These are phyloP conservation scores for Stylosanthes scabra DNA, from an alignment of 331 rosid species.

Conservation along the genomic window DNA sequence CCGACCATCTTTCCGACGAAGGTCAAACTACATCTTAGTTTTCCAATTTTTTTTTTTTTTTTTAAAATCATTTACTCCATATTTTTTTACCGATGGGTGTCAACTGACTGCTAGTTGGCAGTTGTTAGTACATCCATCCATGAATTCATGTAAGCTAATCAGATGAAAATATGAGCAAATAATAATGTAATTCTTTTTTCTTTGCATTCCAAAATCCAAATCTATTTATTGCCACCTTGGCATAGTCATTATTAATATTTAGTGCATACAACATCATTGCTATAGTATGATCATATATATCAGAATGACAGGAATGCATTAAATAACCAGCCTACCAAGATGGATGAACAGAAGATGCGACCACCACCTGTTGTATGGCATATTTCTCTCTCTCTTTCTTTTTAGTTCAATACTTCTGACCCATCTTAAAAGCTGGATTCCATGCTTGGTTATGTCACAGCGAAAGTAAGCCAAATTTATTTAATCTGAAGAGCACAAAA, in stretches of 20 bases:
- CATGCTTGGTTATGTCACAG: conserved; percentile 16
- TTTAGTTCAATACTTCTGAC: background rate
- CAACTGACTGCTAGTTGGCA: conserved; percentile 36
- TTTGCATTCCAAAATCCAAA: conserved; percentile 2
- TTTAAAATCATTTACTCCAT: background rate
- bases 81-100: conserved; percentile 46
- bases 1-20: conserved; percentile 71
- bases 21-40: conserved; percentile 39
- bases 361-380: background rate
- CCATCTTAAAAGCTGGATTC: background rate
- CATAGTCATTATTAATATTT: conserved; percentile 27
- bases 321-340: conserved; percentile 2
- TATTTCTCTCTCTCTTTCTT: background rate
- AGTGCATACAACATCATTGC: background rate
- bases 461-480: background rate
- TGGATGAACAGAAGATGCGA: background rate
- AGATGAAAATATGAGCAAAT: conserved; percentile 47
- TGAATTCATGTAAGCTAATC: conserved; percentile 59
- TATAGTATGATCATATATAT: background rate
- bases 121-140: conserved; percentile 44
- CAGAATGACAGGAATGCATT: conserved; percentile 12
- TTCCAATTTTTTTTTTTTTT: conserved; percentile 35
- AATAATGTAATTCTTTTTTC: conserved; percentile 53
- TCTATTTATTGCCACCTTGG: background rate
- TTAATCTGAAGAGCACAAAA: background rate